phyloP scores from a whole-genome alignment of 2,329 filamentous ascomycete genomes.

The Podosphaera xanthii region DNA sequence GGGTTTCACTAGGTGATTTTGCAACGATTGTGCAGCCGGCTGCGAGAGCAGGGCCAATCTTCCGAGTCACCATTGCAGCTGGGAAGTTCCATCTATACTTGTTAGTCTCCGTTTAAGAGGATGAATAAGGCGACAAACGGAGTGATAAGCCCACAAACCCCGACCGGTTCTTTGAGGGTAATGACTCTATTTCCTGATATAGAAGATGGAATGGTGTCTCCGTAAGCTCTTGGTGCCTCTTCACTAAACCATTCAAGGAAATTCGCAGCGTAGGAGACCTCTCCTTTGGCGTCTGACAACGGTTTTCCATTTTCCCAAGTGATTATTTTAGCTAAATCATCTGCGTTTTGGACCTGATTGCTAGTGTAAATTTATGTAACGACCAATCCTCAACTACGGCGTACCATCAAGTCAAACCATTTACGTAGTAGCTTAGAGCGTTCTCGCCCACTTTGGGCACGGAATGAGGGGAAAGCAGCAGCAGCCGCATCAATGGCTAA shows the following conservation, averaged over 20 bases:
- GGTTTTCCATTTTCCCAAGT: constrained; percentile 86
- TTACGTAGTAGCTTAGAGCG: constrained; percentile 50
- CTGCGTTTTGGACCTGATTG: constrained; percentile 34
- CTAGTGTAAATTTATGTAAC: constrained; percentile 2
- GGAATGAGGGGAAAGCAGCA: constrained; percentile 49
- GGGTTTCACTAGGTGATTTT: constrained; percentile 82
- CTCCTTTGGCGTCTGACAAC: constrained; percentile 47
- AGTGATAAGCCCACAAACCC: constrained; percentile 62
- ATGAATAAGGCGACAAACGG: constrained; percentile 22
- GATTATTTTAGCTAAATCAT: constrained; percentile 62
- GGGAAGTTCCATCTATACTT: constrained; percentile 55
- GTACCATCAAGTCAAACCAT: constrained; percentile 59
- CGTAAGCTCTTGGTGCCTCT: constrained; percentile 51
- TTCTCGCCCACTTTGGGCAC: constrained; percentile 49
- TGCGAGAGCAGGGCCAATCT: constrained; percentile 54
- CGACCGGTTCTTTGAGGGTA: constrained; percentile 64
- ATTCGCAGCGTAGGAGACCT: constrained; percentile 48
- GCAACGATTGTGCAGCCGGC: constrained; percentile 89
- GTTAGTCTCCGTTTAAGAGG: not conserved
- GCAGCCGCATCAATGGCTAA: constrained; percentile 66
- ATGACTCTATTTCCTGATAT: constrained; percentile 51
- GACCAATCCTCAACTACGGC: not conserved
- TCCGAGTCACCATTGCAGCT: constrained; percentile 51
- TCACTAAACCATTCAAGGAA: constrained; percentile 70
- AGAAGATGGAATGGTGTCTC: constrained; percentile 49